Conservation (phyloP, 768 basidiomycete genomes). For the Lactifluus hygrophoroides region DNA sequence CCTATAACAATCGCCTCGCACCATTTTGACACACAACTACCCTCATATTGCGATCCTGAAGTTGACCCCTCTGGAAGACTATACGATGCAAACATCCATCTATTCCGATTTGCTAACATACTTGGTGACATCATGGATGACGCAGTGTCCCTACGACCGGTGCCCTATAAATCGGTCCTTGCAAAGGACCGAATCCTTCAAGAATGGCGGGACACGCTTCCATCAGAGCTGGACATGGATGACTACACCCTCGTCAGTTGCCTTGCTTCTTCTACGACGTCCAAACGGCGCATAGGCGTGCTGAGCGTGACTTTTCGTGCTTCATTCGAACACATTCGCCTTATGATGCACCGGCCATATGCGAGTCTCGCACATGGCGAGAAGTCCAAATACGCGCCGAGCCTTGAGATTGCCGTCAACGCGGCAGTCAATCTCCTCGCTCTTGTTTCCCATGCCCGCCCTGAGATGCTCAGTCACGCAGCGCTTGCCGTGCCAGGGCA, state of each 20-base stretch:
- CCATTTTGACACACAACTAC: conserved; percentile 69
- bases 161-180: conserved; percentile 60
- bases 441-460: conserved; percentile 60
- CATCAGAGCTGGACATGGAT: conserved; percentile 60
- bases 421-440: conserved; percentile 35
- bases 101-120: conserved; percentile 61
- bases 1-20: conserved; percentile 62
- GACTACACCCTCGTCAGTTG: conserved; percentile 61
- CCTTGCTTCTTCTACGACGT: conserved; percentile 46
- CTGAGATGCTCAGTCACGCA: conserved; percentile 57
- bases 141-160: conserved; percentile 57
- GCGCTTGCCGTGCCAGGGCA: conserved; percentile 65
- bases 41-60: conserved; percentile 51
- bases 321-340: conserved; percentile 67
- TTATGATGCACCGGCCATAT: conserved; percentile 69
- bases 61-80: conserved; percentile 45
- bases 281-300: conserved; percentile 52
- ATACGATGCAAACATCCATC: conserved; percentile 60
- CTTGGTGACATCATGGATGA: conserved; percentile 76
- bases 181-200: conserved; percentile 57
- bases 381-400: background rate
- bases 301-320: conserved; percentile 68
- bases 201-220: conserved; percentile 66
- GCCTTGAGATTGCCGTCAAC: conserved; percentile 57
- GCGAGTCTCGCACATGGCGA: conserved; percentile 33